phyloP scores from a whole-genome alignment of 2,329 filamentous ascomycete species.

The Fulvia fulva region DNA sequence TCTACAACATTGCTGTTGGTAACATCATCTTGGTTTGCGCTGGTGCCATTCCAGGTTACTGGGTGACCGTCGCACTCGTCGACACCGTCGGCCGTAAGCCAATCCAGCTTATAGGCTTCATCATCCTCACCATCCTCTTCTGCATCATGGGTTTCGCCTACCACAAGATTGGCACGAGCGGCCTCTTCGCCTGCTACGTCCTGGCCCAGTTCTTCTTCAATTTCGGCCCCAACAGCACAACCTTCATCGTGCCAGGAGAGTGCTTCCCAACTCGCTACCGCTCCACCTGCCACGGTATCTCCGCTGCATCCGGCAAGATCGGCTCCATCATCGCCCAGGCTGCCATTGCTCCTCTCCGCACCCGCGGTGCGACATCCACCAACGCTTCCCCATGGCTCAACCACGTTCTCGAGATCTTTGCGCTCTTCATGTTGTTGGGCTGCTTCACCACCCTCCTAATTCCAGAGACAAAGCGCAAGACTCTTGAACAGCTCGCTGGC shows the following conservation, averaged over 20 bases:
- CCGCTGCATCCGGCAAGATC: slow-evolving; percentile 47
- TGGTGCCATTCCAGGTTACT: slow-evolving; percentile 77
- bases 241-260: slow-evolving; percentile 51
- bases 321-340: slow-evolving; percentile 50
- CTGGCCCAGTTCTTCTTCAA: slow-evolving; percentile 52
- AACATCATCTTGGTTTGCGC: slow-evolving; percentile 76
- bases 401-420: slow-evolving; percentile 73
- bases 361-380: slow-evolving; percentile 51
- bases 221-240: slow-evolving; percentile 51
- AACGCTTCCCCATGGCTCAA: slow-evolving; percentile 62
- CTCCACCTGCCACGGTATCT: slow-evolving; percentile 47
- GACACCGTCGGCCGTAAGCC: slow-evolving; percentile 74
- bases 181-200: slow-evolving; percentile 46
- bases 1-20: slow-evolving; percentile 71
- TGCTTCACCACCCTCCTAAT: slow-evolving; percentile 65
- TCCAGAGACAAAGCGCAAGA: slow-evolving; percentile 62
- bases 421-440: slow-evolving; percentile 74
- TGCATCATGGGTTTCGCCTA: slow-evolving; percentile 49
- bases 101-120: slow-evolving; percentile 61
- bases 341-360: slow-evolving; percentile 48
- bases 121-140: slow-evolving; percentile 47
- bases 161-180: slow-evolving; percentile 40
- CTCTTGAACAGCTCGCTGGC: slow-evolving; percentile 67
- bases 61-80: slow-evolving; percentile 70
- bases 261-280: slow-evolving; percentile 50